Percentiles rank a stretch among this genome's conserved stretches.
These are phyloP conservation scores for Vigna unguiculata DNA, from an alignment of 306 rosid species.

Conservation along the genomic window DNA sequence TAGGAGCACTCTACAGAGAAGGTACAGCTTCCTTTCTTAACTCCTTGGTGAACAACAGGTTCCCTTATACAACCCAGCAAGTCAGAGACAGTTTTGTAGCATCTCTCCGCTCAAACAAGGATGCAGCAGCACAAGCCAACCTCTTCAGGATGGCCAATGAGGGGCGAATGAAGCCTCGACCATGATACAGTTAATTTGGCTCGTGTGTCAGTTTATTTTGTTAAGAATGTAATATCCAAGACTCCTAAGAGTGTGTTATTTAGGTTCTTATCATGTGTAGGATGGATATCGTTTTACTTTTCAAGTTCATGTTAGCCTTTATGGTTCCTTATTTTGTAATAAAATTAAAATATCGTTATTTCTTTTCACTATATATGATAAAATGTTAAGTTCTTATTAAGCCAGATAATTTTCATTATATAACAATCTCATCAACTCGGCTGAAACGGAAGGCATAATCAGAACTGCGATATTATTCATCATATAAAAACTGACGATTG, in stretches of 20 bases:
- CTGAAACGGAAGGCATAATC: slow-evolving; percentile 3
- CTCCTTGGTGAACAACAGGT: slow-evolving; percentile 77
- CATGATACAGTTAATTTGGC: slow-evolving; percentile 47
- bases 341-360: slow-evolving; percentile 32
- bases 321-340: slow-evolving; percentile 43
- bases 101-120: slow-evolving; percentile 73
- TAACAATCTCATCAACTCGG: neutral
- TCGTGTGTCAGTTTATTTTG: slow-evolving; percentile 29
- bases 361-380: neutral
- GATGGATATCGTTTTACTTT: slow-evolving; percentile 45
- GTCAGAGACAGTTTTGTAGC: slow-evolving; percentile 73
- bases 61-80: slow-evolving; percentile 76
- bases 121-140: slow-evolving; percentile 74
- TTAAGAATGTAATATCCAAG: slow-evolving; percentile 37
- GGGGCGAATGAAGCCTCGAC: slow-evolving; percentile 66
- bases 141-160: slow-evolving; percentile 88
- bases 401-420: slow-evolving; percentile 7
- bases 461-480: slow-evolving; percentile 2
- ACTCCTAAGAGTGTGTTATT: slow-evolving; percentile 47
- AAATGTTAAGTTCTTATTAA: neutral
- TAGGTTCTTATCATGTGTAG: slow-evolving; percentile 46
- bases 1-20: slow-evolving; percentile 81
- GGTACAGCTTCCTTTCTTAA: slow-evolving; percentile 90
- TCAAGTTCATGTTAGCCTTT: slow-evolving; percentile 39
- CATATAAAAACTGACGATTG: slow-evolving; percentile 33